Evolutionary conservation across 345 rosid genomes (phyloP).

Genomic region (Iberis pinnata): DNA sequence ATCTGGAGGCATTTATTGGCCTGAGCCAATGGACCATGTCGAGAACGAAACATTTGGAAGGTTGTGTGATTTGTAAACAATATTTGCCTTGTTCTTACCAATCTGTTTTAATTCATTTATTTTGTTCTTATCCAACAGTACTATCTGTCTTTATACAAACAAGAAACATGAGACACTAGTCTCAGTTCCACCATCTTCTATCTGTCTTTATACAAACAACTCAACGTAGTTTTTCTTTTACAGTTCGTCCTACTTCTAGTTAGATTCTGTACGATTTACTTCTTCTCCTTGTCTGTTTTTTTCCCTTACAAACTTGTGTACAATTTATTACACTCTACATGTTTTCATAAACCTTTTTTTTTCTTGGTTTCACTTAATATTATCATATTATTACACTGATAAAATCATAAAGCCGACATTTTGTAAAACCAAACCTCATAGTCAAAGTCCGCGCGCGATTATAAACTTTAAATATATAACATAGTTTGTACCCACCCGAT

Average conservation of each 20-base stretch:
- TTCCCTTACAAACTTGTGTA: not conserved
- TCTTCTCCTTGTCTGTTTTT: not conserved
- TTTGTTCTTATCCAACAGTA: not conserved
- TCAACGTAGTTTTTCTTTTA: not conserved
- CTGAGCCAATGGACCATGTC: constrained; percentile 22
- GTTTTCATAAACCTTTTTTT: too few relatives aligned
- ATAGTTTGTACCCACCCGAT: too few relatives aligned
- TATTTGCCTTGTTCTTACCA: constrained; percentile 13
- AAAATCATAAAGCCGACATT: too few relatives aligned
- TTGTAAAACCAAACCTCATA: too few relatives aligned
- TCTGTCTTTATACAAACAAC: too few relatives aligned
- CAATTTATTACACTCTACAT: too few relatives aligned
- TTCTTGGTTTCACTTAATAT: too few relatives aligned
- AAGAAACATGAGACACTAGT: constrained; percentile 4
- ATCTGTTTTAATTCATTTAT: constrained; percentile 15
- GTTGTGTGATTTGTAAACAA: constrained; percentile 7
- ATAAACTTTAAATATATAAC: too few relatives aligned
- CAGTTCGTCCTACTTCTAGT: not conserved
- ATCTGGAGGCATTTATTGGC: constrained; percentile 28
- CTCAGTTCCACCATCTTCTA: constrained; percentile 20
- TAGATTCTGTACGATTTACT: constrained; percentile 16
- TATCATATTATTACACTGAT: too few relatives aligned
- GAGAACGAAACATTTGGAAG: constrained; percentile 28
- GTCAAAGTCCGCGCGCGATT: too few relatives aligned
- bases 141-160: constrained; percentile 17